Evolutionary conservation across 371 early-diverging fungal species (phyloP).

Genomic region (Mucor circinelloides): DNA sequence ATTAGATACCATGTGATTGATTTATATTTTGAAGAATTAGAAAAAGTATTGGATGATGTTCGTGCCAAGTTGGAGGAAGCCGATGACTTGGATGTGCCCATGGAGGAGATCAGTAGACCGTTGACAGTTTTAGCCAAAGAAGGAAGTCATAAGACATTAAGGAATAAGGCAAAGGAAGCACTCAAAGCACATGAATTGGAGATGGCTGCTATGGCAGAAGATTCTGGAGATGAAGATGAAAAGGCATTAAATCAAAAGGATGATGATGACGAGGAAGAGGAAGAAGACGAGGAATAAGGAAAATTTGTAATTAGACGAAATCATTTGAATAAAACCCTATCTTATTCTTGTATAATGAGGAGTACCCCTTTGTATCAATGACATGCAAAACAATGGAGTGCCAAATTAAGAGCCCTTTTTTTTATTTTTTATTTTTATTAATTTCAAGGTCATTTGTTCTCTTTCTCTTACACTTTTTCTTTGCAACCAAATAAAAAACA

Average conservation of each 20-base stretch:
- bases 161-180: constrained; percentile 58
- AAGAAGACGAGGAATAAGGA: background rate
- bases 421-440: background rate
- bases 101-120: constrained; percentile 67
- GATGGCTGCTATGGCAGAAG: constrained; percentile 23
- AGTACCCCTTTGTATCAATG: background rate
- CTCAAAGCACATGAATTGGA: constrained; percentile 32
- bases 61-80: constrained; percentile 34
- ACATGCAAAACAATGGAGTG: background rate
- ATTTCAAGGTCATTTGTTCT: background rate
- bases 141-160: constrained; percentile 53
- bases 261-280: constrained; percentile 4
- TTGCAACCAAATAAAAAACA: background rate
- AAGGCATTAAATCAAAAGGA: background rate
- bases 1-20: constrained; percentile 82
- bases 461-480: background rate
- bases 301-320: background rate
- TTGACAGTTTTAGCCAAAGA: constrained; percentile 62
- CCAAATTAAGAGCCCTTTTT: background rate
- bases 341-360: background rate
- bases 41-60: constrained; percentile 58
- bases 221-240: constrained; percentile 24
- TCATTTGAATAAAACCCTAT: background rate
- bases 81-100: constrained; percentile 54
- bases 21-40: constrained; percentile 82